Evolutionary conservation across 1,284 basidiomycete genomes (phyloP), one percentile per base, ranked within the genome.

Genomic region (Apiotrichum laibachii): DNA sequence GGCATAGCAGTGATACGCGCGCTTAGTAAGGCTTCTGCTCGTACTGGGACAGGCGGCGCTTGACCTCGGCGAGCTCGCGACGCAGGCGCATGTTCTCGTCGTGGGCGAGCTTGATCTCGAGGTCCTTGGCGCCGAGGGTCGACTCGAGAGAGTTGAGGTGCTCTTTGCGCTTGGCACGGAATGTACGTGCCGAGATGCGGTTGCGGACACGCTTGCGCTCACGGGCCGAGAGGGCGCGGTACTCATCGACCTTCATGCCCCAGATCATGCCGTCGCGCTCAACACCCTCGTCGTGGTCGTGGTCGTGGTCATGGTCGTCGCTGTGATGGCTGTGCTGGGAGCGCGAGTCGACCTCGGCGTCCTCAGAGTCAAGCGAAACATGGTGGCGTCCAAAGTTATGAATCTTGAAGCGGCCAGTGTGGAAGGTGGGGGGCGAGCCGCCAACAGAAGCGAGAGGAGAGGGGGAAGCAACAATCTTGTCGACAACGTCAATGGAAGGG

Each of bases 241-340:
- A 79, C 22, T 73, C 72, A 19, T 76, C 75, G 21, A 77, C 75
- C 62, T 71, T 72, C 76, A 79, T 77, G 13, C 77, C 77, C 77
- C 77, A 79, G 58, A 79, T 79, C 73, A 77, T 77, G 18, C 77
- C 77, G 60, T 79, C 76, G 45, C 72, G 63, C 63, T 79, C 77
- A 31, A 77, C 73, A 39, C 76, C 77, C 59, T 77, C 75, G 31
- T 72, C 71, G 22, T 76, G 72, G 37, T 77, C 76, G 31, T 66
- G 69, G 39, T 73, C 71, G 31, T 65, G 60, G 26, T 61, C 39
- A 39, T 55, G 47, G 9, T 31, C 16, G 26, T 60, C 50, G 21
- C 43, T 46, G 44, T 57, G 56, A 33, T 59, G 53, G 35, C 49
- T 52, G 60, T 57, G 56, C 33, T 58, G 53, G 13, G 43, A 47